Percentiles rank a stretch among this genome's conserved stretches.
phyloP scores from a whole-genome alignment of 1,139 yeast genomes.

The Pichia sp. region DNA sequence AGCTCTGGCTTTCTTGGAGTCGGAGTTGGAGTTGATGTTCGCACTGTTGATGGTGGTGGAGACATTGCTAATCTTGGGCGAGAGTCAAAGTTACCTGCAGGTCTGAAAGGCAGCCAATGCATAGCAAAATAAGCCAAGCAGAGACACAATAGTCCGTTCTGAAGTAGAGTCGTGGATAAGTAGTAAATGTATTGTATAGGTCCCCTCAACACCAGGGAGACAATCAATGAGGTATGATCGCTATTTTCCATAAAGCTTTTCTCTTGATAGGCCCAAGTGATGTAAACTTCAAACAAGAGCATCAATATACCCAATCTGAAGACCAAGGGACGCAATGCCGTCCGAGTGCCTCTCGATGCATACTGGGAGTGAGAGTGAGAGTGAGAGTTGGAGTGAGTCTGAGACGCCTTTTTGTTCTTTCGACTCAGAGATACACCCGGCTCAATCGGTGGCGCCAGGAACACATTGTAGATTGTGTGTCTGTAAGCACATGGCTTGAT shows the following conservation, averaged over 20 bases:
- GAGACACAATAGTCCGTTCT: constrained; percentile 48
- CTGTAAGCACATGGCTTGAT: constrained; percentile 86
- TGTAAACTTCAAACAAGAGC: constrained; percentile 80
- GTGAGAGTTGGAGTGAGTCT: neutral
- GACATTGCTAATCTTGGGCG: too few relatives aligned
- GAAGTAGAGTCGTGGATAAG: constrained; percentile 52
- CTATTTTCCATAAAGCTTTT: constrained; percentile 31
- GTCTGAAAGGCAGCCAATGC: constrained; percentile 5
- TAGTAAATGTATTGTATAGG: constrained; percentile 62
- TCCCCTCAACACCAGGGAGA: constrained; percentile 28
- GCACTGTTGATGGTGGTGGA: constrained; percentile 9
- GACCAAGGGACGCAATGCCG: too few relatives aligned
- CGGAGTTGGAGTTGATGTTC: constrained; percentile 2
- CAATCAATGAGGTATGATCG: constrained; percentile 20
- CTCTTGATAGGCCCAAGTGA: constrained; percentile 90
- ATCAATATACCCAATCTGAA: constrained; percentile 52
- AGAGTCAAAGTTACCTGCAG: constrained; percentile 5
- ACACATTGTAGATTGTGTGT: constrained; percentile 68
- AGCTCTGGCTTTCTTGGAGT: too few relatives aligned
- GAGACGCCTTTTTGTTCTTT: neutral
- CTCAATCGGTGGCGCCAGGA: constrained; percentile 6
- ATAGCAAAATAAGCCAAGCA: constrained; percentile 32
- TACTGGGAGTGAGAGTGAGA: neutral
- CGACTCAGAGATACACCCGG: neutral
- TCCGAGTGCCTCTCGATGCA: too few relatives aligned